Evolutionary conservation across 2,329 filamentous ascomycete genomes (phyloP).

Genomic region (Grosmannia penicillata): DNA sequence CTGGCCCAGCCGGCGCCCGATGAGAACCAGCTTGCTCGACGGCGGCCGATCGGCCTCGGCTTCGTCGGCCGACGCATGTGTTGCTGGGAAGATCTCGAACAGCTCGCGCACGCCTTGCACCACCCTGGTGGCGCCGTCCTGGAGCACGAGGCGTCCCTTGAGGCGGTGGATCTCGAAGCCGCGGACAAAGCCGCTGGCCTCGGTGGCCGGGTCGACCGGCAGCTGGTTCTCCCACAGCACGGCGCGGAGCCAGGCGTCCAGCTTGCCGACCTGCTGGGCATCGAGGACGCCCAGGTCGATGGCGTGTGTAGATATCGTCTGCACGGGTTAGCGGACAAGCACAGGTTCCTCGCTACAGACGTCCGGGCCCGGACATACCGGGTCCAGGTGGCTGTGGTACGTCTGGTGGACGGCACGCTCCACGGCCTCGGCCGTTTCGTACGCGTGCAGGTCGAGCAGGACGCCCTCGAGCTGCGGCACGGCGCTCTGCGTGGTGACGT

Average conservation of each 20-base stretch:
- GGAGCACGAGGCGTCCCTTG: constrained; percentile 62
- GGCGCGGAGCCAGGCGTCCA: constrained; percentile 72
- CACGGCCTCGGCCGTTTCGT: constrained; percentile 64
- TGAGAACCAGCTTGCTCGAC: constrained; percentile 46
- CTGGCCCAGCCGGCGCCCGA: constrained; percentile 40
- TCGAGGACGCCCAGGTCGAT: constrained; percentile 50
- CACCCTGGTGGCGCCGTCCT: constrained; percentile 53
- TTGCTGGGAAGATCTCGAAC: constrained; percentile 72
- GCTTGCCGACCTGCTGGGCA: constrained; percentile 37
- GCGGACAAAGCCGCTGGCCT: constrained; percentile 9
- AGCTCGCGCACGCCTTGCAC: constrained; percentile 87
- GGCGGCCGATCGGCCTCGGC: constrained; percentile 14
- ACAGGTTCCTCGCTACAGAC: too few relatives aligned
- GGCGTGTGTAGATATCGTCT: constrained; percentile 76
- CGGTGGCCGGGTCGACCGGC: constrained; percentile 20
- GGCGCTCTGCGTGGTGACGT: constrained; percentile 64
- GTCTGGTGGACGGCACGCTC: constrained; percentile 55
- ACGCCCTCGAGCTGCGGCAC: constrained; percentile 76
- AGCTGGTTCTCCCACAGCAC: constrained; percentile 69
- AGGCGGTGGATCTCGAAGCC: constrained; percentile 72
- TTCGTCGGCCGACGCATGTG: constrained; percentile 14
- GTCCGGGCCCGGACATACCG: too few relatives aligned
- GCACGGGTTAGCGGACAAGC: constrained; percentile 4
- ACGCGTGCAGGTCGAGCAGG: constrained; percentile 80
- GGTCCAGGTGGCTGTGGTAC: constrained; percentile 72